phyloP scores from a whole-genome alignment of 2,329 filamentous ascomycete genomes.

The Diaporthe vexans region DNA sequence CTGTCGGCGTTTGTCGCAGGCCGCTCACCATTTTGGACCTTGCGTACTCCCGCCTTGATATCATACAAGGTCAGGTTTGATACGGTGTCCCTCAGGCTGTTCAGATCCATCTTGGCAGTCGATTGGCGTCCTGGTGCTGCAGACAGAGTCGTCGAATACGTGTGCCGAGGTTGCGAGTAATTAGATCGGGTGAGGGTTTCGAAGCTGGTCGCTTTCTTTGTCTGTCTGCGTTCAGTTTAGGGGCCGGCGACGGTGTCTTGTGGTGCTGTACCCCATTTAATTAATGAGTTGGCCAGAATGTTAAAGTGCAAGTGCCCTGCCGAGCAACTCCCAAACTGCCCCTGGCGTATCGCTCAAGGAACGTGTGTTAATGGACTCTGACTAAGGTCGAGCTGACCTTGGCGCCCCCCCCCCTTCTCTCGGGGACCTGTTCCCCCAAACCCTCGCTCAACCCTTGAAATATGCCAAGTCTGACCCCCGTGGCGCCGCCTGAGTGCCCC shows the following conservation, averaged over 20 bases:
- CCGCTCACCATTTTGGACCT: conserved; percentile 92
- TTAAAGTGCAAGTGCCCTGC: conserved; percentile 32
- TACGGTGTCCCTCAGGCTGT: conserved; percentile 86
- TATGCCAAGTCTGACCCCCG: too few relatives aligned
- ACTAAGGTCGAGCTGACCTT: conserved; percentile 15
- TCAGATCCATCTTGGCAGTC: conserved; percentile 80
- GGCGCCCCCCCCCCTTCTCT: too few relatives aligned
- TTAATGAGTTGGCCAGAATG: conserved; percentile 29
- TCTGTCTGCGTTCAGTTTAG: conserved; percentile 29
- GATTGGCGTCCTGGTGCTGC: conserved; percentile 12
- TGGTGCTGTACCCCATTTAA: conserved; percentile 3
- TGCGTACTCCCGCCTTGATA: conserved; percentile 92
- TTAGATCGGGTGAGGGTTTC: conserved; percentile 4
- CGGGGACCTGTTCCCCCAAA: not conserved
- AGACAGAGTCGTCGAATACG: not conserved
- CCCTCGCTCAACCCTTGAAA: not conserved
- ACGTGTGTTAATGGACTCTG: conserved; percentile 23
- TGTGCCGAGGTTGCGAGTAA: not conserved
- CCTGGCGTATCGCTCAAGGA: conserved; percentile 28
- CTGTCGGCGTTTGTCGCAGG: not conserved
- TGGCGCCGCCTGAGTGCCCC: not conserved
- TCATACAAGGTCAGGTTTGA: conserved; percentile 95
- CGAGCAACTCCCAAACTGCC: conserved; percentile 33
- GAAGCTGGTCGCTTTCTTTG: conserved; percentile 23
- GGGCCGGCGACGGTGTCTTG: conserved; percentile 20